Conservation (phyloP, 805 yeast genomes). For the Saturnispora sanitii region DNA sequence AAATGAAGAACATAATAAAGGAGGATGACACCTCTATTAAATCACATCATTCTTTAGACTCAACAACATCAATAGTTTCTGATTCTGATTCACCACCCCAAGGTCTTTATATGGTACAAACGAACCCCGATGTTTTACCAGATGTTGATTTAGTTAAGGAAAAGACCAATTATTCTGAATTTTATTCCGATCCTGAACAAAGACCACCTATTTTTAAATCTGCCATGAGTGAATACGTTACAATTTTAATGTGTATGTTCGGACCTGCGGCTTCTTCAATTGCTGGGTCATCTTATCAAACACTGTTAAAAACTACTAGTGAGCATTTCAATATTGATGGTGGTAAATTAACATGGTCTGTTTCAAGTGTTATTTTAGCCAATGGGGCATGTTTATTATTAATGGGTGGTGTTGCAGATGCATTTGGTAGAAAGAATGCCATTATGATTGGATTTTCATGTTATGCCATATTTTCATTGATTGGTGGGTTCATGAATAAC, state of each 20-base stretch:
- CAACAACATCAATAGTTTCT: not conserved
- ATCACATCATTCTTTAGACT: not conserved
- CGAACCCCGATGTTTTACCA: conserved; percentile 1
- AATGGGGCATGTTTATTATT: conserved; percentile 34
- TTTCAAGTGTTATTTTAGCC: conserved; percentile 32
- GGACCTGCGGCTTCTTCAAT: conserved; percentile 35
- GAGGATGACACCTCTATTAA: not conserved
- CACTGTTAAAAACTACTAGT: conserved; percentile 29
- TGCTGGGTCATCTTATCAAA: conserved; percentile 28
- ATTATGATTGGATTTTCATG: conserved; percentile 27
- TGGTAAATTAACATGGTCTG: conserved; percentile 36
- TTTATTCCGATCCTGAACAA: conserved; percentile 20
- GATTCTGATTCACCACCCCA: not conserved
- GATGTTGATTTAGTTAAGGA: conserved; percentile 5
- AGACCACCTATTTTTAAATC: conserved; percentile 31
- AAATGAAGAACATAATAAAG: not conserved
- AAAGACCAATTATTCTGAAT: conserved; percentile 1
- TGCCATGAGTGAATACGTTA: conserved; percentile 26
- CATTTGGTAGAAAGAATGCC: conserved; percentile 35
- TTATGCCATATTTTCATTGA: conserved; percentile 27
- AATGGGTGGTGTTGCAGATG: conserved; percentile 40
- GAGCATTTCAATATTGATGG: conserved; percentile 30
- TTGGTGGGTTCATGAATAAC: conserved; percentile 30
- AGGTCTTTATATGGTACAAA: conserved; percentile 1
- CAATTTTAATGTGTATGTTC: conserved; percentile 27